Evolutionary conservation across 2,329 filamentous ascomycete species (phyloP), one percentile per base, ranked within the genome.

Genomic region (Shiraia sp.): DNA sequence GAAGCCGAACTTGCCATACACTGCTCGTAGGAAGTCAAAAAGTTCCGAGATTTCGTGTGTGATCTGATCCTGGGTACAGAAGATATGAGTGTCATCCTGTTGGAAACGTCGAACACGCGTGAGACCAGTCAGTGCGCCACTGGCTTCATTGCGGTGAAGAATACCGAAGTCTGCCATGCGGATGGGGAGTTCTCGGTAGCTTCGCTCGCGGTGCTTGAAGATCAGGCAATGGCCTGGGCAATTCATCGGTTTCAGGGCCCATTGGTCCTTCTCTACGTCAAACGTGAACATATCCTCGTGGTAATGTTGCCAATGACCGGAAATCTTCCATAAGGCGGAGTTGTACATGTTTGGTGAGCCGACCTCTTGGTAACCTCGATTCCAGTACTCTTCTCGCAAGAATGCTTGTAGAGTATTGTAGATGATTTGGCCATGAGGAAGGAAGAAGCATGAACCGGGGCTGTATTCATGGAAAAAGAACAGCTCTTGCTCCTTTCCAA

Each of bases 301-400:
- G 77, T 96, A 93, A 66, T 91, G 62, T 46, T 87, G 82, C 91
- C 92, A 96, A 71, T 97, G 93, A 35, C 93, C 93, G 7, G 90
- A 96, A 15, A 83, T 87, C 75, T 96, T 93, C 93, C 93, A 97
- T 10, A 97, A 75, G 6, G 89, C 81, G 10, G 90, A 83, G 65
- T 96, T 95, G 77, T 87, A 99, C 86, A 99, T 95, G 74, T 93
- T 97, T 36, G 93, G 93, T 3, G 91, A 90, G 67, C 91, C 89
- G 49, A 99, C 93, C 72, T 99, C 93, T 61, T 92, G 85, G 70
- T 97, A 99, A 32, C 88, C 90, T 51, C 93, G 88, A 68, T 88
- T 89, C 79, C 88, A 90, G 76, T 97, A 99, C 69, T 97, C 86
- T 33, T 86, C 80, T 51, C 88, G 83, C 51, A 99, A 79, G 65